phyloP scores from a whole-genome alignment of 176 grass and related monocot genomes.

The Tuctoria greenei region DNA sequence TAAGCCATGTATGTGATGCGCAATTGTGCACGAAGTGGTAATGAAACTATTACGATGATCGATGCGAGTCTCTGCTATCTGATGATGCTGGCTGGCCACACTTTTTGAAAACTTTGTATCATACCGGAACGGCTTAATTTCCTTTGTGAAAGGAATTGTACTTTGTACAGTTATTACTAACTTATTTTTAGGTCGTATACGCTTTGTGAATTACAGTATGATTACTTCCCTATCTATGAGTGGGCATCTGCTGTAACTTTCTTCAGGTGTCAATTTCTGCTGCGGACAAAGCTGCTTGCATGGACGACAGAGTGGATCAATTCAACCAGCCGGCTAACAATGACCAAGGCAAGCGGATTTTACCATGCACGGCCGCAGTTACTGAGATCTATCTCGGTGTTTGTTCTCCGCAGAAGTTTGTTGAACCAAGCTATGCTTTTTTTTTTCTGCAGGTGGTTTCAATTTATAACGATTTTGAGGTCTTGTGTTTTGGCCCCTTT shows the following conservation, averaged over 20 bases:
- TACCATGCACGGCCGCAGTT: conserved; percentile 21
- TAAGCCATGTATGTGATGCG: not conserved
- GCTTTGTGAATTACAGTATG: not conserved
- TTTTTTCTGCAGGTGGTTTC: not conserved
- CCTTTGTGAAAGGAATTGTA: not conserved
- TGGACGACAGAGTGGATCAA: not conserved
- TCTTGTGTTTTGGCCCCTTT: not conserved
- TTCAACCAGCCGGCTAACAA: not conserved
- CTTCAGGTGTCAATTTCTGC: conserved; percentile 10
- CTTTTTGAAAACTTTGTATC: not conserved
- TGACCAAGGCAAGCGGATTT: not conserved
- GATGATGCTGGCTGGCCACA: not conserved
- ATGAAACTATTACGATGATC: not conserved
- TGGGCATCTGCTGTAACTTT: conserved; percentile 17
- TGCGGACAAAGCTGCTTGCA: not conserved
- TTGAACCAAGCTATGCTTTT: conserved; percentile 15
- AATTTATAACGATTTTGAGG: not conserved
- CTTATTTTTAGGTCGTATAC: not conserved
- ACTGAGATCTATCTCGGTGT: conserved; percentile 26
- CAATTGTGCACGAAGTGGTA: not conserved
- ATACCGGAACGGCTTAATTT: not conserved
- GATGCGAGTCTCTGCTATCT: not conserved
- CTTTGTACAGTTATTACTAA: not conserved
- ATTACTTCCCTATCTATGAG: conserved; percentile 1
- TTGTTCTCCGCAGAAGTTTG: conserved; percentile 12